Percentiles rank a stretch among this genome's conserved stretches.
These are phyloP conservation scores for Dothideomycetidae sp. DNA, from an alignment of 2,329 filamentous ascomycete genomes.

Conservation along the genomic window DNA sequence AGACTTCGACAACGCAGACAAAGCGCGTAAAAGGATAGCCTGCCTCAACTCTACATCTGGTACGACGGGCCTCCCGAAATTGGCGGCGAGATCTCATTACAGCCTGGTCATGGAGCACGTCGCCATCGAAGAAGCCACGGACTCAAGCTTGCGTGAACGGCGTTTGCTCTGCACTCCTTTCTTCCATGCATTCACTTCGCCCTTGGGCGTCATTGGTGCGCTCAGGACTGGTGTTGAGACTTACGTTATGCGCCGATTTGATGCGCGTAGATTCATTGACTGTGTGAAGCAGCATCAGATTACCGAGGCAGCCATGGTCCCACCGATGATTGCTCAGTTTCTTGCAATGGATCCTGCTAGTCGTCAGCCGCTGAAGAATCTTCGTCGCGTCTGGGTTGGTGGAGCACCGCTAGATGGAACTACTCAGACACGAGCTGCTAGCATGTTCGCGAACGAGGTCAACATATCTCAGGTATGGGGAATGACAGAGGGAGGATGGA, in stretches of 20 bases:
- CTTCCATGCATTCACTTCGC: slow-evolving; percentile 39
- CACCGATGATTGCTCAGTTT: slow-evolving; percentile 28
- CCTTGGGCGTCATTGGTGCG: slow-evolving; percentile 33
- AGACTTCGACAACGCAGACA: slow-evolving; percentile 12
- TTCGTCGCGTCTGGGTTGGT: slow-evolving; percentile 34
- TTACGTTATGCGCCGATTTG: slow-evolving; percentile 35
- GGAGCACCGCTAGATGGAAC: slow-evolving; percentile 35
- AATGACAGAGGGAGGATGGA: slow-evolving; percentile 38
- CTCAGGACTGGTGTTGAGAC: slow-evolving; percentile 32
- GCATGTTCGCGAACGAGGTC: slow-evolving; percentile 28
- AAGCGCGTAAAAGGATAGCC: slow-evolving; percentile 16
- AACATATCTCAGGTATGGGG: slow-evolving; percentile 38
- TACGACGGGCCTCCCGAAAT: slow-evolving; percentile 28
- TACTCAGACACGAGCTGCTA: slow-evolving; percentile 28
- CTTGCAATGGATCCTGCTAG: slow-evolving; percentile 23
- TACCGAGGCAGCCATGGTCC: slow-evolving; percentile 36
- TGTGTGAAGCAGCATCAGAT: slow-evolving; percentile 29
- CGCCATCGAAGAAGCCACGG: slow-evolving; percentile 17
- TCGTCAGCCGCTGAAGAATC: slow-evolving; percentile 24
- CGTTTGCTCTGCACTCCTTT: slow-evolving; percentile 37
- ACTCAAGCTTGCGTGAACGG: slow-evolving; percentile 25
- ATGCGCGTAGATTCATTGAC: slow-evolving; percentile 27
- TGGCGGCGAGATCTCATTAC: slow-evolving; percentile 25
- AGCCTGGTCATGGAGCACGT: slow-evolving; percentile 23
- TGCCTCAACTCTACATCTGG: slow-evolving; percentile 24